Percentiles rank a stretch among this genome's conserved stretches.
These are phyloP conservation scores for Pinus albicaulis DNA, from an alignment of 75 land plant species.

Conservation along the genomic window DNA sequence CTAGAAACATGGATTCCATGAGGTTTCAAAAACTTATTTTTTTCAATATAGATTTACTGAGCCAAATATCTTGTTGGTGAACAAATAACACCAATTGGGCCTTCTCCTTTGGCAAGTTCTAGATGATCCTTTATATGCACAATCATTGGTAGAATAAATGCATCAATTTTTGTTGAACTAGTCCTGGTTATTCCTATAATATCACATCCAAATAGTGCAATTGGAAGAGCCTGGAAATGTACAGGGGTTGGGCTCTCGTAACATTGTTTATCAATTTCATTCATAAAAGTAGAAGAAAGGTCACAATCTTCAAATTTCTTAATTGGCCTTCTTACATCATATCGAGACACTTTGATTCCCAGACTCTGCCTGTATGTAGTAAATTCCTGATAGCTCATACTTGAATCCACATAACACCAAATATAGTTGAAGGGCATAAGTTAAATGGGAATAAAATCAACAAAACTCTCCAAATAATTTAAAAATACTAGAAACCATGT, in stretches of 20 bases:
- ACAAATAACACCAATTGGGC: constrained; percentile 94
- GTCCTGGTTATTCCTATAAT: constrained; percentile 99
- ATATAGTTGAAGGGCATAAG: not conserved
- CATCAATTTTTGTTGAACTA: constrained; percentile 97
- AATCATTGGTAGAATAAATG: constrained; percentile 99
- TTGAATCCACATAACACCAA: constrained; percentile 29
- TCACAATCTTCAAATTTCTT: constrained; percentile 87
- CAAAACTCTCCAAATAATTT: not conserved
- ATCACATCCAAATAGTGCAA: constrained; percentile 90
- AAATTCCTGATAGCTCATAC: constrained; percentile 90
- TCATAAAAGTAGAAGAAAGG: constrained; percentile 65
- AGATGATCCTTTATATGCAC: constrained; percentile 99
- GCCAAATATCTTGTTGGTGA: constrained; percentile 98
- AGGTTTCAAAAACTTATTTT: constrained; percentile 86
- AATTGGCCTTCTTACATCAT: constrained; percentile 89
- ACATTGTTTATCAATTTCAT: constrained; percentile 86
- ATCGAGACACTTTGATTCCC: constrained; percentile 87
- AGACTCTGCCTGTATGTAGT: constrained; percentile 63
- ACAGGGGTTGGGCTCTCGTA: constrained; percentile 94
- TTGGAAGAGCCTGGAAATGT: constrained; percentile 90
- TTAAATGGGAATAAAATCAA: not conserved
- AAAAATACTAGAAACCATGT: not conserved
- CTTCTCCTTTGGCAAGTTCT: constrained; percentile 91
- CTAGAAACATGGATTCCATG: constrained; percentile 88
- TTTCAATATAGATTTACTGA: constrained; percentile 86